Conservation (phyloP, 208 protist species). For the Leishmania aethiopica region DNA sequence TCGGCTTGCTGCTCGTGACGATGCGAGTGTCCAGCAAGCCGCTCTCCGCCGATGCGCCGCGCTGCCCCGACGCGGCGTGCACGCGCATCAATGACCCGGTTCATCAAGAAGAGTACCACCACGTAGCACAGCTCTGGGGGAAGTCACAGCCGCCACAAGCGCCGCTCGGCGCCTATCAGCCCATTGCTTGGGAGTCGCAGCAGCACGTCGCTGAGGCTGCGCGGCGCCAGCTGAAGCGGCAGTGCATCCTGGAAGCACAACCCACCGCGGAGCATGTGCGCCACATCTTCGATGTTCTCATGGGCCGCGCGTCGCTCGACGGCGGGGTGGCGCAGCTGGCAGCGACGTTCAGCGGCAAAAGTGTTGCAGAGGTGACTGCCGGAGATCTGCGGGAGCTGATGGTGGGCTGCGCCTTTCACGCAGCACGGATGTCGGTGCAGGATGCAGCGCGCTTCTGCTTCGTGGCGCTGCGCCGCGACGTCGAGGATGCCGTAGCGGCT, state of each 20-base stretch:
- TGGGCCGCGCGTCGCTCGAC: constrained; percentile 56
- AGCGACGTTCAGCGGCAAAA: constrained; percentile 42
- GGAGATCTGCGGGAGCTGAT: constrained; percentile 71
- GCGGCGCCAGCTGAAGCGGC: constrained; percentile 62
- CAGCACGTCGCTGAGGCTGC: constrained; percentile 59
- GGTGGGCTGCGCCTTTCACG: constrained; percentile 73
- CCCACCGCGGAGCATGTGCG: constrained; percentile 79
- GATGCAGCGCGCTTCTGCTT: constrained; percentile 85
- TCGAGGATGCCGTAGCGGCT: constrained; percentile 66
- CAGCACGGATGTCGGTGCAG: constrained; percentile 47
- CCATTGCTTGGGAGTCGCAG: constrained; percentile 76
- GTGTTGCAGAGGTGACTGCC: constrained; percentile 35
- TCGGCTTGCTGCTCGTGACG: constrained; percentile 65
- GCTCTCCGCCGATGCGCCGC: constrained; percentile 53
- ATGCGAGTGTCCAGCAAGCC: constrained; percentile 63
- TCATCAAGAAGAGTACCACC: constrained; percentile 71
- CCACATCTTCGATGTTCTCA: constrained; percentile 84
- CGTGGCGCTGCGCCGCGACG: constrained; percentile 78
- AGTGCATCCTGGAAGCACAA: constrained; percentile 60
- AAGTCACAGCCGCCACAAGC: constrained; percentile 41
- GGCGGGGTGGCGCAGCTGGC: constrained; percentile 51
- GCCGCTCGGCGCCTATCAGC: constrained; percentile 68
- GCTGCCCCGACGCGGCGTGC: constrained; percentile 48
- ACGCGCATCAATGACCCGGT: constrained; percentile 76
- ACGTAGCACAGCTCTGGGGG: constrained; percentile 67